These are phyloP conservation scores for Candida frijolesensis DNA, from an alignment of 1,139 yeast species.

Conservation along the genomic window DNA sequence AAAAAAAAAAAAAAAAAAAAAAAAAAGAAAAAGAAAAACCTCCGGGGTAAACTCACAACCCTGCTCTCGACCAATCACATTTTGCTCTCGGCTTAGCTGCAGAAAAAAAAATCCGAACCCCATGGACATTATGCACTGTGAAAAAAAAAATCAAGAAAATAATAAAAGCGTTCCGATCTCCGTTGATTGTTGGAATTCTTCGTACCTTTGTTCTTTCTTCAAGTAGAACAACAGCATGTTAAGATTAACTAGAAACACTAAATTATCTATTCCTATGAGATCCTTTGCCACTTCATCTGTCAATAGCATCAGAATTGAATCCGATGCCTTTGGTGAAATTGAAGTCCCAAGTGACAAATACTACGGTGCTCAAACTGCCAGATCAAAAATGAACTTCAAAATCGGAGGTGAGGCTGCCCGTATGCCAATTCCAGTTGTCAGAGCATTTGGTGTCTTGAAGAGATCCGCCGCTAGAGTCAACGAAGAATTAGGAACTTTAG, in stretches of 20 bases:
- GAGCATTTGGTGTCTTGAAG: constrained; percentile 91
- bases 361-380: constrained; percentile 99
- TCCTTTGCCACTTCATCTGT: constrained; percentile 29
- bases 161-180: background rate
- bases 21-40: too few relatives aligned
- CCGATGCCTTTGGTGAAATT: constrained; percentile 96
- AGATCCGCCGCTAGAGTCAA: constrained; percentile 95
- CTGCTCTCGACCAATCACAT: constrained; percentile 1
- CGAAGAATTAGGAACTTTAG: constrained; percentile 75
- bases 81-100: background rate
- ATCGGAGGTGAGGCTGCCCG: constrained; percentile 91
- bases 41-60: background rate
- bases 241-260: constrained; percentile 26
- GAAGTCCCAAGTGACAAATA: constrained; percentile 83
- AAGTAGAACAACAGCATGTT: constrained; percentile 25
- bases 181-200: background rate
- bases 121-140: background rate
- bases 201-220: background rate
- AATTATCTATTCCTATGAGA: constrained; percentile 22
- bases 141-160: background rate
- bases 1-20: too few relatives aligned
- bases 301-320: constrained; percentile 64
- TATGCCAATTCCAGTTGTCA: constrained; percentile 88
- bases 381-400: constrained; percentile 89
- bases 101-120: constrained; percentile 2